Conservation (phyloP, 2,329 filamentous ascomycete species). For the Apiospora malaysiana region DNA sequence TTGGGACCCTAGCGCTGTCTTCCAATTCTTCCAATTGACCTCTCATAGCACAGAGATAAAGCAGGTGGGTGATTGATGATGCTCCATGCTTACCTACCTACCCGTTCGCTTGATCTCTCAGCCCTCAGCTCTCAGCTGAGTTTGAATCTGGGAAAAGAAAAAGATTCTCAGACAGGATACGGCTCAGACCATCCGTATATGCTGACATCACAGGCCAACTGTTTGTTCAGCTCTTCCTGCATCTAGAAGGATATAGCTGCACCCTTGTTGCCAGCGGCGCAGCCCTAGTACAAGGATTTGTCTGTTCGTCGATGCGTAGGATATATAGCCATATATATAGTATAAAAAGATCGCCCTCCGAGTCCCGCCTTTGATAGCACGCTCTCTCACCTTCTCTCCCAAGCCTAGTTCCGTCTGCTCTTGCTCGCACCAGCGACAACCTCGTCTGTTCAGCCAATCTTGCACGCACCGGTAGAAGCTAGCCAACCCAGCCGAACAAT, state of each 20-base stretch:
- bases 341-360: neutral
- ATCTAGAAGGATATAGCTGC: conserved; percentile 27
- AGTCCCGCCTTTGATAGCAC: neutral
- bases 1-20: conserved; percentile 4
- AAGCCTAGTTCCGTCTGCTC: neutral
- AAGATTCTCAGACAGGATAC: neutral
- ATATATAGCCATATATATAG: neutral
- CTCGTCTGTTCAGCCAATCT: no score
- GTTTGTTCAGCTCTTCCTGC: conserved; percentile 23
- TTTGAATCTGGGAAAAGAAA: neutral
- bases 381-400: neutral
- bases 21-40: conserved; percentile 30
- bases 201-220: neutral
- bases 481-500: neutral
- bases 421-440: neutral
- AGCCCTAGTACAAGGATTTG: neutral
- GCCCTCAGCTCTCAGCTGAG: neutral
- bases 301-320: no score
- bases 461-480: neutral
- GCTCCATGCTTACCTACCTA: neutral
- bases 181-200: neutral
- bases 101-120: neutral
- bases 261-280: neutral
- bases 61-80: conserved; percentile 32
- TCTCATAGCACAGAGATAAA: conserved; percentile 32